phyloP scores from a whole-genome alignment of 23 red algal species.

The Pyropia haitanensis region DNA sequence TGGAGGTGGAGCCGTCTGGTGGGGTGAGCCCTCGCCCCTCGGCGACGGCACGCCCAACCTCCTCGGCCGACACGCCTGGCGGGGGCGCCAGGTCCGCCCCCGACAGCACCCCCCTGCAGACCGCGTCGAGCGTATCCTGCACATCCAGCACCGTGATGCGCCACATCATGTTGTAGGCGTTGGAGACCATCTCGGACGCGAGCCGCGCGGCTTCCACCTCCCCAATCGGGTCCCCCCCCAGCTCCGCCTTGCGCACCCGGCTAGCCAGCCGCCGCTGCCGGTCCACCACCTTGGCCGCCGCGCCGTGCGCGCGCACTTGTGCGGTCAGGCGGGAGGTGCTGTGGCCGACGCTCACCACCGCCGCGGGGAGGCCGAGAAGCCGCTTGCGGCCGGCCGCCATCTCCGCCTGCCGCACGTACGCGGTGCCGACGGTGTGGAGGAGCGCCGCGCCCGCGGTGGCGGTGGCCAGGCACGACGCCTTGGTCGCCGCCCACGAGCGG shows the following conservation, averaged over 20 bases:
- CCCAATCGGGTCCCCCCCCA: neutral
- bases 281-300: neutral
- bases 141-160: slow-evolving; percentile 2
- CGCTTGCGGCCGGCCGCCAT: neutral
- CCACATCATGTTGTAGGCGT: slow-evolving; percentile 3
- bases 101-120: neutral
- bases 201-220: neutral
- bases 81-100: neutral
- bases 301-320: neutral
- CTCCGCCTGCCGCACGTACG: neutral
- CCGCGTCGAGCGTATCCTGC: slow-evolving; percentile 1
- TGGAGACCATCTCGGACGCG: neutral
- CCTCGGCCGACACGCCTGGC: neutral
- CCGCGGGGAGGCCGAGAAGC: neutral
- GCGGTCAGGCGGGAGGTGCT: neutral
- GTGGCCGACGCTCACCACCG: neutral
- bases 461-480: neutral
- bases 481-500: neutral
- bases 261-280: neutral
- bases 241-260: neutral
- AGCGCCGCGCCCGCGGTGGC: neutral
- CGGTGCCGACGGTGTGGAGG: neutral
- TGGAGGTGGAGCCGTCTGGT: neutral
- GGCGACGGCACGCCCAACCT: neutral
- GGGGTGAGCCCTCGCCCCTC: neutral